Base-by-base conservation (phyloP, 495 filamentous ascomycete species). In the Clohesyomyces aquaticus region DNA sequence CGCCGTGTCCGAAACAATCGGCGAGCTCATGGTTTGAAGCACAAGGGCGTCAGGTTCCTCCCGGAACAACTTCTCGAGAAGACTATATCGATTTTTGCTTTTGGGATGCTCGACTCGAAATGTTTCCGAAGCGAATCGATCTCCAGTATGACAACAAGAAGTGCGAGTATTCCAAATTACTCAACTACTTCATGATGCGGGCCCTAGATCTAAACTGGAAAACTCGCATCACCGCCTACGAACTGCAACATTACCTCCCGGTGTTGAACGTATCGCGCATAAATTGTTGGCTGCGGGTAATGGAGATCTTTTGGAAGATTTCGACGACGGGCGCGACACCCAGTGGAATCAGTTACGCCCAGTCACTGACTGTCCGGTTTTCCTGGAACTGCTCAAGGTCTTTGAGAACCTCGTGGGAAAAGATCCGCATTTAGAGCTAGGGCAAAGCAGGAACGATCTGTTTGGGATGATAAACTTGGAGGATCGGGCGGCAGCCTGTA, bases 401-500 rank as follows among this genome's bases (percentile, higher is more conserved):
- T 9, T 49, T 22, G 46, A 22, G 46, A 49, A 49, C 46, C 10
- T 11, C 46, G 46, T 49, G 19, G 19, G 46, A 49, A 49, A 49
- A 11, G 19, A 22, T 49, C 10, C 46, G 19, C 46, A 22, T 49
- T 49, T 22, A 22, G 19, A 19, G 21, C 46, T 49, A 8, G 19
- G 19, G 21, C 10, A 49, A 49, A 49, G 46, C 21, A 49, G 46
- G 46, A 49, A 49, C 21, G 19, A 22, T 22, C 46, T 49, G 19
- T 49, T 49, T 49, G 19, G 21, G 46, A 8, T 49, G 11, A 49
- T 49, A 19, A 8, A 49, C 21, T 49, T 49, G 19, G 46, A 49
- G 46, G 46, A 49, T 49, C 46, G 46, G 10, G 19, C 46, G 19
- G 11, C 46, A 49, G 46, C 46, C 46, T 49, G 46, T 49, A 19